These are phyloP conservation scores for Neostapfia colusana DNA, from an alignment of 176 grass and related monocot genomes.

Conservation along the genomic window DNA sequence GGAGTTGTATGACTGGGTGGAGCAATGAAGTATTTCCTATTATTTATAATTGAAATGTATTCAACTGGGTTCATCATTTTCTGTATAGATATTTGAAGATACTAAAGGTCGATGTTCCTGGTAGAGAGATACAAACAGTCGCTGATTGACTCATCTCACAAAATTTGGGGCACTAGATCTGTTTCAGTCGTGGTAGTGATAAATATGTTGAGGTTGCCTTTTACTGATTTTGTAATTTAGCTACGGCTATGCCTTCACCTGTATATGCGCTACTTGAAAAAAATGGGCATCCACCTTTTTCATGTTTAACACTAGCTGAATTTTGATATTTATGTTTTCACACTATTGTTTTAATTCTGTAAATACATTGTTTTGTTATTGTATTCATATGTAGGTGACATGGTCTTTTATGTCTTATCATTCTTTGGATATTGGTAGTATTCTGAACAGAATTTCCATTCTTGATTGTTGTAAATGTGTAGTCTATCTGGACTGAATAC, in stretches of 20 bases:
- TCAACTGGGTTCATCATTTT: constrained; percentile 2
- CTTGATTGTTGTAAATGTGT: no score
- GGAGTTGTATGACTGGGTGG: not conserved
- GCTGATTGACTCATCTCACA: constrained; percentile 73
- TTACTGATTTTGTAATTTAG: not conserved
- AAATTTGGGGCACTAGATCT: constrained; percentile 55
- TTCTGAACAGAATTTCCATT: not conserved
- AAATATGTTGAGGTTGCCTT: constrained; percentile 4
- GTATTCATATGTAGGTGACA: no score
- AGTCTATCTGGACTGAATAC: no score
- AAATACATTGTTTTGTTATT: no score
- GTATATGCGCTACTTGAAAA: not conserved
- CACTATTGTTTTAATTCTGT: no score
- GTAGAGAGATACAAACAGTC: constrained; percentile 81
- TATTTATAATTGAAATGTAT: constrained; percentile 7
- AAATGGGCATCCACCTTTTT: not conserved
- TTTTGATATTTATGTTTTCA: constrained; percentile 8
- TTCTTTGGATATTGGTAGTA: constrained; percentile 31
- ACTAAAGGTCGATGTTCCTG: constrained; percentile 78
- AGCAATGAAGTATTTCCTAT: not conserved
- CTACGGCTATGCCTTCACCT: not conserved
- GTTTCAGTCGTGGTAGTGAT: not conserved
- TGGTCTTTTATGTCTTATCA: constrained; percentile 1
- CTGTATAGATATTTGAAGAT: constrained; percentile 68
- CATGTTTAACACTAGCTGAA: constrained; percentile 25